phyloP scores from a whole-genome alignment of 2,329 filamentous ascomycete species.

The Ilyonectria destructans region DNA sequence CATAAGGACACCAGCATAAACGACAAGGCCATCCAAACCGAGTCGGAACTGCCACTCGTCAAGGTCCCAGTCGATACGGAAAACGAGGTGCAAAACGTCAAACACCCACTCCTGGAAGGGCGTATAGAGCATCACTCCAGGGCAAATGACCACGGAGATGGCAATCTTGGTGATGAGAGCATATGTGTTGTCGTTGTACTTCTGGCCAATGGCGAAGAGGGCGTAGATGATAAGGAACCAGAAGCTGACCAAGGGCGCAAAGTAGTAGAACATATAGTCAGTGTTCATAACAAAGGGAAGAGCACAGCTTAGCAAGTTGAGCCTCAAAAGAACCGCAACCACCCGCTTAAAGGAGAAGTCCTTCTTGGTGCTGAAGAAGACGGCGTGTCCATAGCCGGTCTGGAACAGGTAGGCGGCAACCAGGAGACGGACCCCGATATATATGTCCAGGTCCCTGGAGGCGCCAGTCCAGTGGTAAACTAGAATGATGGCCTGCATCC shows the following conservation, averaged over 20 bases:
- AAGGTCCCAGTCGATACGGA: slow-evolving; percentile 65
- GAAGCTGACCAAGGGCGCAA: slow-evolving; percentile 72
- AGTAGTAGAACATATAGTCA: slow-evolving; percentile 68
- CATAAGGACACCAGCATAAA: slow-evolving; percentile 71
- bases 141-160: slow-evolving; percentile 59
- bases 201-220: slow-evolving; percentile 62
- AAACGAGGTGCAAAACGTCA: slow-evolving; percentile 56
- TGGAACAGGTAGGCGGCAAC: slow-evolving; percentile 76
- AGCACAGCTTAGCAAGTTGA: slow-evolving; percentile 70
- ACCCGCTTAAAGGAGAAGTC: slow-evolving; percentile 72
- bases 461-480: slow-evolving; percentile 72
- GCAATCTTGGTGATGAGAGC: slow-evolving; percentile 67
- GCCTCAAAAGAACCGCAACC: slow-evolving; percentile 67
- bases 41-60: slow-evolving; percentile 67
- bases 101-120: slow-evolving; percentile 43
- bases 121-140: slow-evolving; percentile 41
- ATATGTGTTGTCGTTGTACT: slow-evolving; percentile 59
- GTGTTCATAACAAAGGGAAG: slow-evolving; percentile 72
- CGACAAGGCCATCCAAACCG: slow-evolving; percentile 68
- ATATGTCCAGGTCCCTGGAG: slow-evolving; percentile 61
- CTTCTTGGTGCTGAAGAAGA: slow-evolving; percentile 69
- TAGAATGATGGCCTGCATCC: slow-evolving; percentile 70
- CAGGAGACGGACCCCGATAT: slow-evolving; percentile 68
- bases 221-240: slow-evolving; percentile 73
- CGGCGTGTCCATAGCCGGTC: slow-evolving; percentile 73